Conservation (phyloP, 495 filamentous ascomycete genomes). For the Xylaria palmicola region DNA sequence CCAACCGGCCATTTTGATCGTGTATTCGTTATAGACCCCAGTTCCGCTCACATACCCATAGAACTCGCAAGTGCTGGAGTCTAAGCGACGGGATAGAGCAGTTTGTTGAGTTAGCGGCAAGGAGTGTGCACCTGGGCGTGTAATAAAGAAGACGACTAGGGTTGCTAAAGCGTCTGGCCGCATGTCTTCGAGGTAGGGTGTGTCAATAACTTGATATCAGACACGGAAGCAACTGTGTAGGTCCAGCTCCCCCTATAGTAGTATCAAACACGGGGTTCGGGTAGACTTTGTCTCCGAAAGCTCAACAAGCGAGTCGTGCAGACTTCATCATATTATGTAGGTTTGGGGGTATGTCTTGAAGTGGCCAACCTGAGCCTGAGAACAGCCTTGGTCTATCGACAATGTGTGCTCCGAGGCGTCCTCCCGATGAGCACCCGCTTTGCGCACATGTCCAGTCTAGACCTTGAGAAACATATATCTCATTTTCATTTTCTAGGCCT, state of each 20-base stretch:
- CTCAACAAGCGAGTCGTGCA: neutral
- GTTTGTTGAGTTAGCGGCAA: neutral
- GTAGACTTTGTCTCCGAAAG: neutral
- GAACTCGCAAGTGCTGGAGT: conserved; percentile 7
- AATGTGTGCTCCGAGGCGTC: neutral
- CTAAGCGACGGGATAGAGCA: conserved; percentile 2
- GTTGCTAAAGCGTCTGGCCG: neutral
- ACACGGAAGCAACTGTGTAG: neutral
- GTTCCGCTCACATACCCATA: conserved; percentile 3
- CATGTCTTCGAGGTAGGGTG: conserved; percentile 6
- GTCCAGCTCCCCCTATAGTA: neutral
- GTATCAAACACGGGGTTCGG: neutral
- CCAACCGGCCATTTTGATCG: conserved; percentile 12
- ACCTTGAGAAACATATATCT: neutral
- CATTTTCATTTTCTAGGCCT: neutral
- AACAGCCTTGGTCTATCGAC: neutral
- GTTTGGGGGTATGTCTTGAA: neutral
- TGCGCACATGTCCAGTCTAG: neutral
- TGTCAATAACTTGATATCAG: neutral
- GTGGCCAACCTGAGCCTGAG: neutral
- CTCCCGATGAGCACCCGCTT: conserved; percentile 13
- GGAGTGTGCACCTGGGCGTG: neutral
- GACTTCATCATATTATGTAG: neutral
- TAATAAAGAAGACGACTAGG: neutral
- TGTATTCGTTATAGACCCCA: conserved; percentile 9